phyloP scores from a whole-genome alignment of 805 yeast species.

The Pichia ethanolica region DNA sequence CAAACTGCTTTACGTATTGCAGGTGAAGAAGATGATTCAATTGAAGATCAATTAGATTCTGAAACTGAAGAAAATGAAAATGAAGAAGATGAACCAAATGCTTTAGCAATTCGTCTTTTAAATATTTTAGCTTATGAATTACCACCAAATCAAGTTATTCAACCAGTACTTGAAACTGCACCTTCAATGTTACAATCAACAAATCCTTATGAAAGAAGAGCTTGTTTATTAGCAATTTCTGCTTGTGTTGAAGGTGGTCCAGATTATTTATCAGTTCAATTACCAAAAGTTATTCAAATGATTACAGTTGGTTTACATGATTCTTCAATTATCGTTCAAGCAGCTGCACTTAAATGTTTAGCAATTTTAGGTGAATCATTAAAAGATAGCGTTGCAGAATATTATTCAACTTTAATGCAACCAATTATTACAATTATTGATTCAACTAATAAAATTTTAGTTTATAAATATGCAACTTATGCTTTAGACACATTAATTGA shows the following conservation, averaged over 20 bases:
- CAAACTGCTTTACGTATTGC: constrained; percentile 68
- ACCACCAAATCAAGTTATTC: constrained; percentile 89
- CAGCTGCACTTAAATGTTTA: constrained; percentile 79
- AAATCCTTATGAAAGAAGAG: constrained; percentile 78
- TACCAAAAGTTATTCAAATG: constrained; percentile 64
- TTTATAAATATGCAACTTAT: constrained; percentile 84
- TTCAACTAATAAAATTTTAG: constrained; percentile 70
- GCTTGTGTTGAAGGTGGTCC: constrained; percentile 90
- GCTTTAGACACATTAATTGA: constrained; percentile 91
- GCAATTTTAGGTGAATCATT: constrained; percentile 74
- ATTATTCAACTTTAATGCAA: constrained; percentile 77
- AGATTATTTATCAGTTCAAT: constrained; percentile 73
- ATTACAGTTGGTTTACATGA: constrained; percentile 74
- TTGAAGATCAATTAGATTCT: constrained; percentile 62
- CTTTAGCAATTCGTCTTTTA: constrained; percentile 73
- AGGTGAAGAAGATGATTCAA: constrained; percentile 74
- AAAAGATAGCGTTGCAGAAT: constrained; percentile 77
- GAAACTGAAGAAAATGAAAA: constrained; percentile 90
- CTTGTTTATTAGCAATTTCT: constrained; percentile 74
- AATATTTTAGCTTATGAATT: constrained; percentile 73
- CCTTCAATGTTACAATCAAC: constrained; percentile 50
- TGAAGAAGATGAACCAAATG: constrained; percentile 76
- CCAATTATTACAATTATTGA: constrained; percentile 82
- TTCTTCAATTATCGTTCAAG: constrained; percentile 62
- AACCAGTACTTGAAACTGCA: constrained; percentile 64